These are phyloP conservation scores for Diutina catenulata DNA, from an alignment of 1,139 yeast species.

Conservation along the genomic window DNA sequence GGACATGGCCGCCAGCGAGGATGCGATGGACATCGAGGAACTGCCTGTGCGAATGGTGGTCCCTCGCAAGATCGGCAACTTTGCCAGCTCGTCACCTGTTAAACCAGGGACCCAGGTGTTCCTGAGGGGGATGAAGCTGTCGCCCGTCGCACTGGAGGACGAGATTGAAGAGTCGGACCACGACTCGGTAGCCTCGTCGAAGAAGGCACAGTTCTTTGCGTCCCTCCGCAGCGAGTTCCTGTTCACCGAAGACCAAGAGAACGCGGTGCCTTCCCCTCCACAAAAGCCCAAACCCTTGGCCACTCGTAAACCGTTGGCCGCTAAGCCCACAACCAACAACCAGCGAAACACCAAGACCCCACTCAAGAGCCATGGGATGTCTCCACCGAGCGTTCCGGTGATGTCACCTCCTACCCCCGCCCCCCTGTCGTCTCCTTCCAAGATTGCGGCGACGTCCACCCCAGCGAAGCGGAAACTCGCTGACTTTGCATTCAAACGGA, in stretches of 20 bases:
- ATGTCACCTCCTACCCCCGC: no score
- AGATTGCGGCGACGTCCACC: no score
- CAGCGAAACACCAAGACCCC: no score
- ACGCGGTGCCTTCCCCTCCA: no score
- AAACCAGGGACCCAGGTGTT: not conserved
- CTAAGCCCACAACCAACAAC: no score
- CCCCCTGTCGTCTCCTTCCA: no score
- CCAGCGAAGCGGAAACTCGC: constrained; percentile 4
- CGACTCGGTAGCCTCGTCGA: not conserved
- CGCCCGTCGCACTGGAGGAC: not conserved
- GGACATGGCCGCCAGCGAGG: not conserved
- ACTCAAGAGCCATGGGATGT: no score
- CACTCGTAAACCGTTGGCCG: no score
- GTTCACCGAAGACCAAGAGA: not conserved
- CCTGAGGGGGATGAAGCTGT: no score
- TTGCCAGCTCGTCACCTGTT: not conserved
- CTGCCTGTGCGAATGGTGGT: not conserved
- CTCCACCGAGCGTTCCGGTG: no score
- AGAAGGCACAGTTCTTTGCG: not conserved
- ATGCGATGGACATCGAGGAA: not conserved
- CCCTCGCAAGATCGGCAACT: not conserved
- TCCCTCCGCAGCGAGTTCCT: not conserved
- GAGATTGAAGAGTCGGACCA: no score
- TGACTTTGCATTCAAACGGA: constrained; percentile 5
- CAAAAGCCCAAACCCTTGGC: no score